Percentiles rank a stretch among this genome's conserved stretches.
phyloP scores from a whole-genome alignment of 2,329 filamentous ascomycete genomes.

The Pseudocercospora eumusae region DNA sequence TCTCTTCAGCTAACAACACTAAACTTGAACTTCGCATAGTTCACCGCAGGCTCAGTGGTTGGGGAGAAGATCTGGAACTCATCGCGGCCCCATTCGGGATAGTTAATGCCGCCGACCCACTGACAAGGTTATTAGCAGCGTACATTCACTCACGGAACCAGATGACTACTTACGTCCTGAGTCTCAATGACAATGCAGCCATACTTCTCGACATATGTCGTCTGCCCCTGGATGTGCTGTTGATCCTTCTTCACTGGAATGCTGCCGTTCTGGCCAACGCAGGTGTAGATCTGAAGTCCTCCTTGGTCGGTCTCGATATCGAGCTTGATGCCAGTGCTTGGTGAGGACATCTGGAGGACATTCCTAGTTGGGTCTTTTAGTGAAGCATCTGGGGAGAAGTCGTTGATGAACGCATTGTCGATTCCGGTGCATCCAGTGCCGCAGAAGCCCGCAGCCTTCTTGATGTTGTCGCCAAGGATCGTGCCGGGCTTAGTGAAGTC shows the following conservation, averaged over 20 bases:
- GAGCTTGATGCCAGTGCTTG: constrained; percentile 37
- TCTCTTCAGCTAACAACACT: constrained; percentile 12
- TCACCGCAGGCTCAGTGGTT: constrained; percentile 27
- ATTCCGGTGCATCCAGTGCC: constrained; percentile 82
- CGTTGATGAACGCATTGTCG: constrained; percentile 56
- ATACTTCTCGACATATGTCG: constrained; percentile 30
- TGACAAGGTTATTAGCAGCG: not conserved
- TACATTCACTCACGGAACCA: not conserved
- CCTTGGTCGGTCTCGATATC: constrained; percentile 36
- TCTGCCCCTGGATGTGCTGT: constrained; percentile 32
- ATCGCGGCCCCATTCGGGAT: constrained; percentile 79
- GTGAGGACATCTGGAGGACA: constrained; percentile 31
- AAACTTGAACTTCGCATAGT: constrained; percentile 31
- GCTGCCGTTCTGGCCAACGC: constrained; percentile 37
- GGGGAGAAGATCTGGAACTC: constrained; percentile 50
- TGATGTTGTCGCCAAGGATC: constrained; percentile 32
- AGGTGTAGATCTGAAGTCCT: constrained; percentile 39
- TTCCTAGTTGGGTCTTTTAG: constrained; percentile 32
- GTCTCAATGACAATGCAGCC: constrained; percentile 80
- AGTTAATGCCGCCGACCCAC: constrained; percentile 93
- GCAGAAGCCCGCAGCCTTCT: constrained; percentile 52
- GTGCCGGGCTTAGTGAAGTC: constrained; percentile 35
- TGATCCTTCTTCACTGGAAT: constrained; percentile 38
- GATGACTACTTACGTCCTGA: constrained; percentile 28
- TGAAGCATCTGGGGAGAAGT: constrained; percentile 31